Percentiles rank a stretch among this genome's conserved stretches.
phyloP scores from a whole-genome alignment of 2,329 filamentous ascomycete species.

The Alternaria brassicae region DNA sequence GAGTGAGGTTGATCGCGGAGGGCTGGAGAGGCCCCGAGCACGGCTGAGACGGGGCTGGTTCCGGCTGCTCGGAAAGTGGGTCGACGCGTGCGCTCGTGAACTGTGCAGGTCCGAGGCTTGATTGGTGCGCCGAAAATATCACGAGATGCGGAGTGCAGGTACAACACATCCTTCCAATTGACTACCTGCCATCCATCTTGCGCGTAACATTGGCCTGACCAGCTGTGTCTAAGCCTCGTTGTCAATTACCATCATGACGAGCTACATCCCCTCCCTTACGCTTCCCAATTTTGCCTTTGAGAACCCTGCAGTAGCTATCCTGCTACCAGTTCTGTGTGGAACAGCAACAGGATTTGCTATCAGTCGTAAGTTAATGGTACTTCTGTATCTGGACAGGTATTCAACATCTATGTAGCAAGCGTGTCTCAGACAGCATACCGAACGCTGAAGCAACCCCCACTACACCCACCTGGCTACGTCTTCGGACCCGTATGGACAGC shows the following conservation, averaged over 20 bases:
- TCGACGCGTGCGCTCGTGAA: constrained; percentile 23
- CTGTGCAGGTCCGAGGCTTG: constrained; percentile 16
- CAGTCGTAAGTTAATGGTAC: constrained; percentile 61
- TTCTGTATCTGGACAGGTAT: neutral
- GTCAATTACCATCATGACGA: constrained; percentile 69
- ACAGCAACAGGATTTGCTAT: constrained; percentile 75
- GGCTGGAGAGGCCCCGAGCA: constrained; percentile 20
- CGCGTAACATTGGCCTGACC: neutral
- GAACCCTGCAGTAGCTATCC: constrained; percentile 73
- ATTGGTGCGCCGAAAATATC: constrained; percentile 25
- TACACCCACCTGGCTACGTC: constrained; percentile 63
- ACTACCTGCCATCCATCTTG: neutral
- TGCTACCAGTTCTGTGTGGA: constrained; percentile 77
- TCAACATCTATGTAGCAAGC: constrained; percentile 19
- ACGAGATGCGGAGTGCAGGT: constrained; percentile 15
- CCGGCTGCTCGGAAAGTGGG: constrained; percentile 32
- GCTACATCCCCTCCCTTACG: constrained; percentile 78
- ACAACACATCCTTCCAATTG: neutral
- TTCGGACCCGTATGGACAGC: constrained; percentile 67
- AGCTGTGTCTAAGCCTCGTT: neutral
- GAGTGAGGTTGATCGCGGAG: constrained; percentile 31
- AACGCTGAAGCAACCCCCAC: constrained; percentile 70
- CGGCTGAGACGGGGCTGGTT: constrained; percentile 33
- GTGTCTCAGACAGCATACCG: constrained; percentile 66
- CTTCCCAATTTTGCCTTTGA: constrained; percentile 75